Conservation (phyloP, 345 rosid species). For the Citropsis articulata region DNA sequence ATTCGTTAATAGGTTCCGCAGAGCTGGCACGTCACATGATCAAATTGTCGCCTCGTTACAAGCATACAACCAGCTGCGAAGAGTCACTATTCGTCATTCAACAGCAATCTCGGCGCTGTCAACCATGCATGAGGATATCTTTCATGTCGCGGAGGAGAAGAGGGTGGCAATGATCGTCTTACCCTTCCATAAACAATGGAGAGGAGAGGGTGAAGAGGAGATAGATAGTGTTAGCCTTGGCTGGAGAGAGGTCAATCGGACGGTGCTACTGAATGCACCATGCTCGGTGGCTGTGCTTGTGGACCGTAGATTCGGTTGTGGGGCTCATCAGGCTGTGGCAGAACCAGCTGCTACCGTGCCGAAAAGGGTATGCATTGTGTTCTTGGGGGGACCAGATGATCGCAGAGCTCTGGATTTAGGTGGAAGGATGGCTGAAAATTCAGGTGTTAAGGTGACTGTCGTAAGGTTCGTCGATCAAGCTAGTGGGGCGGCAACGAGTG, state of each 20-base stretch:
- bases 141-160: conserved; percentile 31
- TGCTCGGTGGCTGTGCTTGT: conserved; percentile 42
- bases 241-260: conserved; percentile 34
- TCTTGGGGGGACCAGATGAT: conserved; percentile 36
- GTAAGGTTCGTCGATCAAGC: too few species aligned
- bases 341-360: neutral
- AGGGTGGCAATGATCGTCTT: conserved; percentile 37
- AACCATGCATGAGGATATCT: conserved; percentile 43
- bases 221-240: conserved; percentile 14
- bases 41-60: conserved; percentile 21
- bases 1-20: conserved; percentile 12
- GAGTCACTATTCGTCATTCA: conserved; percentile 18
- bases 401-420: conserved; percentile 28
- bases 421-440: conserved; percentile 25
- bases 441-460: conserved; percentile 1
- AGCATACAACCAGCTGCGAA: conserved; percentile 9
- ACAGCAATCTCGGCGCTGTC: conserved; percentile 33
- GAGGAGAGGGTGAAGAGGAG: conserved; percentile 14
- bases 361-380: conserved; percentile 19
- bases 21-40: neutral
- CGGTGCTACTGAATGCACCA: conserved; percentile 28
- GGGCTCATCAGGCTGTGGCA: neutral
- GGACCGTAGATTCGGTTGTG: conserved; percentile 27
- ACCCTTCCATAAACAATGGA: conserved; percentile 33
- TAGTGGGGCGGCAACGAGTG: neutral